Percentiles rank a stretch among this genome's conserved stretches.
phyloP scores from a whole-genome alignment of 2,329 filamentous ascomycete species.

The Cytospora schulzeri region DNA sequence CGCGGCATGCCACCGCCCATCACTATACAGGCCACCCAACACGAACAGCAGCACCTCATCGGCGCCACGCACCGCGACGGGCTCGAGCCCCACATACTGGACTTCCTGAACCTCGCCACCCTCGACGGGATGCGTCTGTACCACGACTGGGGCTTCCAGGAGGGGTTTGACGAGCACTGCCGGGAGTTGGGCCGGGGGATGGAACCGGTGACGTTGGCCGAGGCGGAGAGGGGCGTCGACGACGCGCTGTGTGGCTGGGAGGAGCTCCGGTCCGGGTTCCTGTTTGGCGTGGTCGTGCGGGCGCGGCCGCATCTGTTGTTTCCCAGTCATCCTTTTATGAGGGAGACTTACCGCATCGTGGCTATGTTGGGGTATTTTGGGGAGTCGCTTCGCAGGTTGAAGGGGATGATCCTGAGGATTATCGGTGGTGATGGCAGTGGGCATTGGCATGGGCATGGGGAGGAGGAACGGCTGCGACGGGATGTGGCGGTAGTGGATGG shows the following conservation, averaged over 20 bases:
- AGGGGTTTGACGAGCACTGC: background rate
- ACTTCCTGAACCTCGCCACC: conserved; percentile 1
- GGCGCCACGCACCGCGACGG: background rate
- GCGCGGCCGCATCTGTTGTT: background rate
- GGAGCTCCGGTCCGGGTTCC: background rate
- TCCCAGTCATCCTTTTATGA: background rate
- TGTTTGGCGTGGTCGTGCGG: background rate
- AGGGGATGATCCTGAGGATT: background rate
- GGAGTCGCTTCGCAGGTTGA: background rate
- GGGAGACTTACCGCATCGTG: background rate
- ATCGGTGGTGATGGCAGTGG: too few species aligned
- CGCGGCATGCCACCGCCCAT: background rate
- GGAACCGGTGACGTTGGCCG: background rate
- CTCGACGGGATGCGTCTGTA: background rate
- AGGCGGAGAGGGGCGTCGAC: background rate
- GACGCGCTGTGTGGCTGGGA: background rate
- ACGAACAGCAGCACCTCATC: too few species aligned
- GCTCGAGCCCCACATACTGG: background rate
- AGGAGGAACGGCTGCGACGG: background rate
- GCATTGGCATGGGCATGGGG: too few species aligned
- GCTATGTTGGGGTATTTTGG: background rate
- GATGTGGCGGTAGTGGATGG: too few species aligned
- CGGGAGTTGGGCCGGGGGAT: background rate
- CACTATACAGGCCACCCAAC: too few species aligned
- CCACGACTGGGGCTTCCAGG: background rate